A percentile compares a stretch with the other conserved stretches of the same genome.
These are phyloP conservation scores for Saccharomycopsis fodiens DNA, from an alignment of 805 yeast species.

Conservation along the genomic window DNA sequence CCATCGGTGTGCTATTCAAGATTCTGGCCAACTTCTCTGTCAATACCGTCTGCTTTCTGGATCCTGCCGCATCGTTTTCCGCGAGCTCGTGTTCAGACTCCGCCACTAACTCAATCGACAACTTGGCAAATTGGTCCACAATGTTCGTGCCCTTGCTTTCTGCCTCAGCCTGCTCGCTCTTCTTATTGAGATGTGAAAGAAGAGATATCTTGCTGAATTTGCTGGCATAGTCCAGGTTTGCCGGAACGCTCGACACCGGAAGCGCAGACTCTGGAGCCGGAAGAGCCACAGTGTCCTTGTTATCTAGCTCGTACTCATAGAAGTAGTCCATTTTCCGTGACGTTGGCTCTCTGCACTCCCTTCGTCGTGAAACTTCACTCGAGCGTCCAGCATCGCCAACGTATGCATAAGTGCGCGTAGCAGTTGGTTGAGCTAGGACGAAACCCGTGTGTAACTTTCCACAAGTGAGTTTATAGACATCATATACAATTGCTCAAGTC, in stretches of 20 bases:
- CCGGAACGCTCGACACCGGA: background rate
- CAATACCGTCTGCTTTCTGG: slow-evolving; percentile 1
- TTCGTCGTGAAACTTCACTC: too few relatives aligned
- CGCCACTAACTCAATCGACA: slow-evolving; percentile 8
- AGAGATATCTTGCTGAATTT: slow-evolving; percentile 9
- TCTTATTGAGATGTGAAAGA: background rate
- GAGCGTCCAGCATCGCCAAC: too few relatives aligned
- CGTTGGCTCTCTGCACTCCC: too few relatives aligned
- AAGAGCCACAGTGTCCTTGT: background rate
- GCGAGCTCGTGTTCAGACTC: background rate
- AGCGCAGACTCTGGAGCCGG: background rate
- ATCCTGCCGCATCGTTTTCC: background rate
- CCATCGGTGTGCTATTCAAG: slow-evolving; percentile 5
- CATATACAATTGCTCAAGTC: too few relatives aligned
- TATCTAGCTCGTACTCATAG: slow-evolving; percentile 14
- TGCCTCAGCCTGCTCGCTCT: background rate
- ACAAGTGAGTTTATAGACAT: too few relatives aligned
- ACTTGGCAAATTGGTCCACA: slow-evolving; percentile 12
- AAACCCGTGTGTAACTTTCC: too few relatives aligned
- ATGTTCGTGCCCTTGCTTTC: slow-evolving; percentile 1
- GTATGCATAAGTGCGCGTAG: too few relatives aligned
- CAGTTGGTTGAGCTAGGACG: too few relatives aligned
- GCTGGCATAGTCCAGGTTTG: slow-evolving; percentile 1
- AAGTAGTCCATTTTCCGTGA: slow-evolving; percentile 20
- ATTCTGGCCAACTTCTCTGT: slow-evolving; percentile 11